Evolutionary conservation across 495 filamentous ascomycete species (phyloP), one percentile per base, ranked within the genome.

Genomic region (Trichoderma reesei): DNA sequence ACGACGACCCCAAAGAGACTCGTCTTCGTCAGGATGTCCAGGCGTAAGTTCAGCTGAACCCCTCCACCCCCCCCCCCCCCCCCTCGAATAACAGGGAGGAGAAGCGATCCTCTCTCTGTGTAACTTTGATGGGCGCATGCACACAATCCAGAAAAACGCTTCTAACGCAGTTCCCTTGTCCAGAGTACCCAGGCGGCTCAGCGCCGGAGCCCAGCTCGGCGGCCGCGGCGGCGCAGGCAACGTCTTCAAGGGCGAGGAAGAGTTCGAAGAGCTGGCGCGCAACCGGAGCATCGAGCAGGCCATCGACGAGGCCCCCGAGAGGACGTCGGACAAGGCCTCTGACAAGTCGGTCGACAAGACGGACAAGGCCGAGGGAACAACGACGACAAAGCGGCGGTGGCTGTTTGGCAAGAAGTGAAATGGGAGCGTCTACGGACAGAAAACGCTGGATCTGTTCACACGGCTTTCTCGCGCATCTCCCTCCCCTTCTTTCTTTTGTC

Each of bases 1-100:
- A 85, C 67, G 82, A 83, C 62, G 86, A 91, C 66, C 85, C 86
- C 3, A 76, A 80, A 18, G 75, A 90, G 67, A 90, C 92, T 46
- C 85, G 92, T 62, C 79, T 83, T 56, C 86, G 84, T 41, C 92
- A 97, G 73, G 92, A 96, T 71, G 90, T 96, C 63, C 85, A 78
- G 36, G 79, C 84, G 77, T 80, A 74, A 66, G 79, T 72, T 41
- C 36, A 1, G 26, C 54, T 9, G n/a, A n/a, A n/a, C 33, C 36
- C 11, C 20, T 60, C 56, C 11, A n/a, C 41, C 41, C 9, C 41
- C 8, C 10, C 41, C 41, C 41, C 7, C 41, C 10, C 5, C 41
- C 41, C 41, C 41, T 41, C n/a, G n/a, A n/a, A n/a, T n/a, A n/a
- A n/a, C n/a, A n/a, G n/a, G n/a, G n/a, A n/a, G n/a, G n/a, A n/a